Percentiles rank a stretch among this genome's conserved stretches.
Conservation (phyloP, 139 green algal species). For the Tetraselmis chui region DNA sequence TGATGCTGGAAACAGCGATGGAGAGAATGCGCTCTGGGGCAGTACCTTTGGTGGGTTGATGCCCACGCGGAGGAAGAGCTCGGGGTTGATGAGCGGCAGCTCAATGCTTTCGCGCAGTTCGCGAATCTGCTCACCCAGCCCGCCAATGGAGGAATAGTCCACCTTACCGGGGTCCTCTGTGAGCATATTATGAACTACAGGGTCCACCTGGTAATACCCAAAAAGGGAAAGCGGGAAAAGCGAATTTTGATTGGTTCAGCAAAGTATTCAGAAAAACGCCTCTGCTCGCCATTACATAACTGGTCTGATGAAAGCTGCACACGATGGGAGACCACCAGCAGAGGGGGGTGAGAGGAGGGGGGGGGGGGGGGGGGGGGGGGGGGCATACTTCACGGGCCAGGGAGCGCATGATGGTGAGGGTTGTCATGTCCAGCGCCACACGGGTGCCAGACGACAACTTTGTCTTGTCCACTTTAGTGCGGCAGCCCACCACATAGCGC, state of each 20-base stretch:
- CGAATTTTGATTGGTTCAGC: too few relatives aligned
- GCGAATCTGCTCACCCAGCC: conserved; percentile 89
- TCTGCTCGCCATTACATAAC: too few relatives aligned
- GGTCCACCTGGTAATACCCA: conserved; percentile 96
- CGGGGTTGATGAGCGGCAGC: conserved; percentile 98
- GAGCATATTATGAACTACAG: conserved; percentile 99
- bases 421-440: conserved; percentile 98
- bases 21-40: too few relatives aligned
- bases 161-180: conserved; percentile 93
- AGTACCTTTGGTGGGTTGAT: conserved; percentile 94
- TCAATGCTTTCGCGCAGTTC: conserved; percentile 95
- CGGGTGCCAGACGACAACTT: conserved; percentile 88
- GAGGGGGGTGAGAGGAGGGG: too few relatives aligned
- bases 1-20: too few relatives aligned
- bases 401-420: conserved; percentile 97
- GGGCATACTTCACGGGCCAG: conserved; percentile 97
- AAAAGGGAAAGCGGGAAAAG: too few relatives aligned
- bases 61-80: conserved; percentile 95
- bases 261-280: too few relatives aligned
- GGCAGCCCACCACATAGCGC: conserved; percentile 95
- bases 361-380: too few relatives aligned
- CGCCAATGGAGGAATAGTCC: conserved; percentile 94
- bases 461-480: conserved; percentile 90
- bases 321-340: too few relatives aligned
- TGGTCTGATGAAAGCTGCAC: too few relatives aligned